Base-by-base conservation (phyloP, 83 land plant genomes). In the Isoetes engelmannii region DNA sequence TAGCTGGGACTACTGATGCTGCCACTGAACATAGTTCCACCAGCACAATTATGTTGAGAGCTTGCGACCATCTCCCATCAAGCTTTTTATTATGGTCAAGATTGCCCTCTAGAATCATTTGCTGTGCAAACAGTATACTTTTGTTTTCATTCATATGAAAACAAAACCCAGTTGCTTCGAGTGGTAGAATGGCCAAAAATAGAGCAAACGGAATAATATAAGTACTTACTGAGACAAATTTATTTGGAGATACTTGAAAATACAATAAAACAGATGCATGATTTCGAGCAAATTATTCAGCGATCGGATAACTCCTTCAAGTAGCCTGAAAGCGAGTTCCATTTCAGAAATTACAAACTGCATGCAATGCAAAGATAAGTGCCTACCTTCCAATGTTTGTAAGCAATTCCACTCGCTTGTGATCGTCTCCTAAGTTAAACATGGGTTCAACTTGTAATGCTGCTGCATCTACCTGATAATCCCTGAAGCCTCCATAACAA, bases 251-350 rank as follows among this genome's bases (percentile, higher is more conserved):
- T 18, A 86, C 78, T 49, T 89, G 72, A 44, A 93, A 81, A 78
- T 93, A 93, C 0, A 93, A 86, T 69, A 93, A 93, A 74, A 93
- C 86, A 42, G 98, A 93, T 74, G 89, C 95, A 73, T 93, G 98
- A 50, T 93, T 80, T 93, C 98, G 8, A 93, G 92, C 57, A 93
- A 81, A 69, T 93, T 93, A 75, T 93, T 93, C 45, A 93, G 86
- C 50, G 98, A 93, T 8, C 98, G 92, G 21, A 93, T 69, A 17
- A 83, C 86, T 61, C 96, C 98, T 84, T 93, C 98, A 64, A 87
- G 74, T 47, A 93, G 80, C 81, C 98, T 93, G 92, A 83, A 81
- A 19, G 63, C 63, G 3, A 51, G 54, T n/a, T 12, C 15, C n/a
- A 51, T 10, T n/a, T n/a, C 15, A 51, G 12, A 51, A 51, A 51